phyloP scores from a whole-genome alignment of 2,329 filamentous ascomycete species.

The Diaporthe eres region DNA sequence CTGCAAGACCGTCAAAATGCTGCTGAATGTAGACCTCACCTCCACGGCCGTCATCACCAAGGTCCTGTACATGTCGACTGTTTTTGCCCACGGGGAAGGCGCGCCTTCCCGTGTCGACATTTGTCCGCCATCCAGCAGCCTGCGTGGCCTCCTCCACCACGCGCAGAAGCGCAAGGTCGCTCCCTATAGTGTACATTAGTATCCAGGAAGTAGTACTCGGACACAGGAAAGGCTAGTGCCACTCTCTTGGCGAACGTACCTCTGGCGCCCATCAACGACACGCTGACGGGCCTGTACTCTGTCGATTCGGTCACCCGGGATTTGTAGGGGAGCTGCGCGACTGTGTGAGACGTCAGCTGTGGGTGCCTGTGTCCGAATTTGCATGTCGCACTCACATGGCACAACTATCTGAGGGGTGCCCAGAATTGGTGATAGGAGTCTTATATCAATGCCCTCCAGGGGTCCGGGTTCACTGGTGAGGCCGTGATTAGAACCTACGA shows the following conservation, averaged over 20 bases:
- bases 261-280: conserved; percentile 37
- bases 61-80: conserved; percentile 34
- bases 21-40: neutral
- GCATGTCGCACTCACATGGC: conserved; percentile 22
- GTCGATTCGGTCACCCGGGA: conserved; percentile 34
- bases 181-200: conserved; percentile 15
- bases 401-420: conserved; percentile 38
- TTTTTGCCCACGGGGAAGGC: conserved; percentile 38
- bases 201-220: neutral
- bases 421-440: conserved; percentile 33
- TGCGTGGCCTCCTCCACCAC: conserved; percentile 24
- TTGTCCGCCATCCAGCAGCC: conserved; percentile 35
- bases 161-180: conserved; percentile 35
- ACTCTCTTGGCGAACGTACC: neutral
- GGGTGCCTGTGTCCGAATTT: too few species aligned
- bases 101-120: conserved; percentile 32
- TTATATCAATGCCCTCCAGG: conserved; percentile 21
- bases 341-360: neutral
- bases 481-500: neutral
- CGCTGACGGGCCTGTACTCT: conserved; percentile 37
- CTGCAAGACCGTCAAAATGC: neutral
- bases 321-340: conserved; percentile 39
- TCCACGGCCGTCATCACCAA: neutral
- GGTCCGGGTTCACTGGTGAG: conserved; percentile 16
- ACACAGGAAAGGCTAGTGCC: neutral